Base-by-base conservation (phyloP, 2,329 filamentous ascomycete species). In the Peltaster fructicola region DNA sequence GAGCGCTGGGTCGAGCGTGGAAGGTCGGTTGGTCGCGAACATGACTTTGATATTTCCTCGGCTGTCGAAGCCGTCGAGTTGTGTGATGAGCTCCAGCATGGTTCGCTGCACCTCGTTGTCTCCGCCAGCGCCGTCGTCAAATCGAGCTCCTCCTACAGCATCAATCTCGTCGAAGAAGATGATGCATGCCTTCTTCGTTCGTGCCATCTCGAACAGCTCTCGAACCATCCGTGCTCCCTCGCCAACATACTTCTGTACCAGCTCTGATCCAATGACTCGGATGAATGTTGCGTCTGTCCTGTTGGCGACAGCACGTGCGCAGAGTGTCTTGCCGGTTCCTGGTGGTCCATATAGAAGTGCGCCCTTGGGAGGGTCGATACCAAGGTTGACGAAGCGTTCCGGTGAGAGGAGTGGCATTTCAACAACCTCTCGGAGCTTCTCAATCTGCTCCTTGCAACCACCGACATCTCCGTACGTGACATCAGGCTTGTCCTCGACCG, bases 111-210 rank as follows among this genome's bases (percentile, higher is more conserved):
- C 85, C 53, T 95, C 85, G 49, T 95, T 95, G 55, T 95, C 85
- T 45, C 85, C 85, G 42, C 85, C 85, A 34, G 85, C 85, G 38
- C 85, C 85, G 42, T 95, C 85, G 45, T 95, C 85, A 49, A 95
- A 93, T 53, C 85, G 80, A 18, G 85, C 85, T 41, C 85, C 85
- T 48, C 85, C 85, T 27, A 95, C 80, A 23, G 85, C 85, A 52
- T 95, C 85, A 34, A 95, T 88, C 59, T 98, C 88, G 51, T 98
- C 88, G 47, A 92, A 91, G 72, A 98, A 98, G 58, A 98, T 98
- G 50, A 98, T 98, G 56, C 88, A 98, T 1, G 88, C 88, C 59
- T 98, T 98, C 68, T 98, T 98, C 29, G 88, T 95, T 41, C 88
- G 73, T 7, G 88, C 88, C 88, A 98, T 98, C 59, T 98, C 88